Conservation (phyloP, 2,329 filamentous ascomycete genomes). For the Talaromyces islandicus region DNA sequence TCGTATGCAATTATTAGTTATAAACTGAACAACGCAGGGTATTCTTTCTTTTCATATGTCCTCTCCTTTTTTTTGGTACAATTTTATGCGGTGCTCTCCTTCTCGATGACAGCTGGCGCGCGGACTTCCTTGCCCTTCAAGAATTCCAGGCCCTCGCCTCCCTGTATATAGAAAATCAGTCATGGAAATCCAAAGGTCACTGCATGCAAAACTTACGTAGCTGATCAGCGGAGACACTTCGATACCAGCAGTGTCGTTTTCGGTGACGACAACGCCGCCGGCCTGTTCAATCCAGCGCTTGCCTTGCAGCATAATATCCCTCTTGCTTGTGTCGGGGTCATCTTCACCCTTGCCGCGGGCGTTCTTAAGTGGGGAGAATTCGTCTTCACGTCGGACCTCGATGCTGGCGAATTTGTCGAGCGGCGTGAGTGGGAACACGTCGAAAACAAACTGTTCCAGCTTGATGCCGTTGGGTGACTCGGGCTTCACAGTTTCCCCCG, state of each 20-base stretch:
- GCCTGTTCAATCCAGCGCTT: conserved; percentile 76
- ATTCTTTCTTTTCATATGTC: background rate
- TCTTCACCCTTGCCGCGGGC: conserved; percentile 79
- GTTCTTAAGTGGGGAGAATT: conserved; percentile 98
- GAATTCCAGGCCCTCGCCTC: conserved; percentile 59
- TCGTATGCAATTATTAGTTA: background rate
- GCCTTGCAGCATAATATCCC: conserved; percentile 85
- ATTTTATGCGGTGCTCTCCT: conserved; percentile 36
- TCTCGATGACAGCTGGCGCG: conserved; percentile 60
- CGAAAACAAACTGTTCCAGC: conserved; percentile 98
- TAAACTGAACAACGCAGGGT: background rate
- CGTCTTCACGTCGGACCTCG: conserved; percentile 93
- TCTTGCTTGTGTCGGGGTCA: conserved; percentile 86
- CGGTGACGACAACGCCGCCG: conserved; percentile 67
- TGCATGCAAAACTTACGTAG: conserved; percentile 66
- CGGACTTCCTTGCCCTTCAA: conserved; percentile 55
- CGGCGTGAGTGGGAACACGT: conserved; percentile 85
- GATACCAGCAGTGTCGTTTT: conserved; percentile 59
- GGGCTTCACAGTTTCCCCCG: conserved; percentile 77
- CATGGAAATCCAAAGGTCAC: background rate
- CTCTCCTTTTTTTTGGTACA: conserved; percentile 1
- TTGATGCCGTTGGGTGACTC: conserved; percentile 97
- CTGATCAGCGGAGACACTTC: conserved; percentile 91
- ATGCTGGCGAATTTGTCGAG: conserved; percentile 90
- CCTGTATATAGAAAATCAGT: conserved; percentile 34